Evolutionary conservation across 2,329 filamentous ascomycete genomes (phyloP), one percentile per base, ranked within the genome.

Genomic region (Phaeophleospora eucalypticola): DNA sequence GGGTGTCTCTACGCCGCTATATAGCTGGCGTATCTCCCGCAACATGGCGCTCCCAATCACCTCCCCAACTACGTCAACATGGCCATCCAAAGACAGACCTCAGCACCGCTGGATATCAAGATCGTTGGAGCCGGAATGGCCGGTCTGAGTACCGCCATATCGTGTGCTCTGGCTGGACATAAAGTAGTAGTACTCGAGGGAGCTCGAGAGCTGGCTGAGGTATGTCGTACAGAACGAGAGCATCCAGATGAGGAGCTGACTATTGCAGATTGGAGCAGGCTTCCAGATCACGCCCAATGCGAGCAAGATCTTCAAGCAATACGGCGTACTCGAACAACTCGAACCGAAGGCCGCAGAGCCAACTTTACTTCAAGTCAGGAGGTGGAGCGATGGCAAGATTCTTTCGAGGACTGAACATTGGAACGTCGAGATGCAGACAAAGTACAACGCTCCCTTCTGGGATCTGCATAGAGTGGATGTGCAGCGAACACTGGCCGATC

Each of bases 381-480:
- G 77, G 16, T 84, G 79, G 59, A 68, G 73, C 24, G 59, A 77
- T 14, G 62, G 65, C 16, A 67, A 68, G 45, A 38, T 75, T 0
- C 64, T 82, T 1, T 76, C 75, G 0, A 64, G 73, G 10, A 76
- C 82, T 27, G 64, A 71, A 1, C 55, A 70, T n/a, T 83, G 81
- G 48, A 63, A 77, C 49, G 60, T 68, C 17, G 75, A 77, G 17
- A 80, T 81, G 46, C 70, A 72, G 4, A 59, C 62, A 2, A 77
- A 75, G 50, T 84, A 84, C 54, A 67, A 67, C 10, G 75, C 78
- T 0, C 80, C 80, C 0, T 83, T 82, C 53, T 65, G 76, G 33
- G 77, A 81, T 43, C 61, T 82, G n/a, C 81, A 84, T 60, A 75
- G 82, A 2, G 79, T 79, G 2, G 81, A 85, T 57, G 65, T 83